Conservation (phyloP, 192 early-diverging fungal species). For the Coemansia sp. region DNA sequence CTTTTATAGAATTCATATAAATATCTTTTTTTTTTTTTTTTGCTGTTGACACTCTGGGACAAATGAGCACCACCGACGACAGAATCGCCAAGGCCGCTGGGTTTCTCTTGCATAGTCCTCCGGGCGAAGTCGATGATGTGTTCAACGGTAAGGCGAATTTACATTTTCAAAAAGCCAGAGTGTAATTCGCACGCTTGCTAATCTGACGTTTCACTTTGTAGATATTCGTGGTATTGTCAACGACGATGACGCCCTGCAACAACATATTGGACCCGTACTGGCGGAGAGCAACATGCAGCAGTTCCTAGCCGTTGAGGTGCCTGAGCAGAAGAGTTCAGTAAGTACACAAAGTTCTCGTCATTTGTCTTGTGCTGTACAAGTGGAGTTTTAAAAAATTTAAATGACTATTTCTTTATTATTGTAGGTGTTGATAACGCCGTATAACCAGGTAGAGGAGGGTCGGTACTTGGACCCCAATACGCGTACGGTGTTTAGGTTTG, state of each 20-base stretch:
- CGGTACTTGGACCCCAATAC: constrained; percentile 77
- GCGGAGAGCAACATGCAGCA: constrained; percentile 86
- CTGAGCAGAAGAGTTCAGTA: constrained; percentile 52
- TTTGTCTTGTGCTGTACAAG: background rate
- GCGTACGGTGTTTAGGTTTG: constrained; percentile 70
- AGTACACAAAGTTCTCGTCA: background rate
- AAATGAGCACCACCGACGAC: constrained; percentile 57
- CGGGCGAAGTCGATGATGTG: constrained; percentile 95
- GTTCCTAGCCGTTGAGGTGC: constrained; percentile 70
- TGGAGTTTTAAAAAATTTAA: constrained; percentile 3
- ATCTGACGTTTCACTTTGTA: constrained; percentile 37
- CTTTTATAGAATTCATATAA: background rate
- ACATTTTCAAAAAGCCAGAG: background rate
- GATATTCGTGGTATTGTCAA: constrained; percentile 86
- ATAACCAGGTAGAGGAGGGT: constrained; percentile 64
- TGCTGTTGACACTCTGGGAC: background rate
- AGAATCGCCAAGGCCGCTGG: constrained; percentile 73
- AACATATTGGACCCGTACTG: constrained; percentile 66
- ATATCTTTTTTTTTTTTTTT: background rate
- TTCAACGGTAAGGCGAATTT: constrained; percentile 74
- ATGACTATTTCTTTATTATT: background rate
- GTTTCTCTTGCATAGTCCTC: constrained; percentile 86
- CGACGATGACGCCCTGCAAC: constrained; percentile 73
- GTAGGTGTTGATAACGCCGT: constrained; percentile 75
- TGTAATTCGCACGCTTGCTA: background rate